Percentiles rank a stretch among this genome's conserved stretches.
Evolutionary conservation across 1,284 basidiomycete species (phyloP).

Genomic region (Boletus sp.): DNA sequence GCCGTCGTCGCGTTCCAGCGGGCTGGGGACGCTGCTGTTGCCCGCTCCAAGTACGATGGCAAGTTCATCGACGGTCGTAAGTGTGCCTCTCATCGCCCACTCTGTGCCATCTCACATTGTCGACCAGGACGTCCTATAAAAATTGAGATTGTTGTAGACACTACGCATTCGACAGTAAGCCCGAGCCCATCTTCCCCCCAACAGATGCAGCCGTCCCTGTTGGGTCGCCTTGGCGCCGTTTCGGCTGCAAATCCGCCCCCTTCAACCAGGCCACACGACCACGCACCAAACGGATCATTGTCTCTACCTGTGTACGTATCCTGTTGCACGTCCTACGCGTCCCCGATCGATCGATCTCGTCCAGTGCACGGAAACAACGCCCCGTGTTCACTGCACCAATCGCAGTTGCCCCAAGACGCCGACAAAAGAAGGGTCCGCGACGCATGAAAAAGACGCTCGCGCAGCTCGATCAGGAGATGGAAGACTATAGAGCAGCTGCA

Average conservation of each 20-base stretch:
- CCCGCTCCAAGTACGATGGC: slow-evolving; percentile 68
- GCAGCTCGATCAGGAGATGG: slow-evolving; percentile 73
- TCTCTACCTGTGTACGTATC: slow-evolving; percentile 20
- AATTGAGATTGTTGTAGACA: slow-evolving; percentile 66
- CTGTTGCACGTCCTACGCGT: not conserved
- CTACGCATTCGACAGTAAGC: slow-evolving; percentile 23
- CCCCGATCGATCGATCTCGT: not conserved
- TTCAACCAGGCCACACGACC: slow-evolving; percentile 15
- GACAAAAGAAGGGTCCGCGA: slow-evolving; percentile 65
- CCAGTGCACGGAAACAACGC: slow-evolving; percentile 30
- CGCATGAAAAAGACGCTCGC: slow-evolving; percentile 58
- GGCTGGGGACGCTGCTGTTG: slow-evolving; percentile 59
- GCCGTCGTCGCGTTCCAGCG: slow-evolving; percentile 69
- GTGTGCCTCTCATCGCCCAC: slow-evolving; percentile 35
- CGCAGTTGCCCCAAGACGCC: slow-evolving; percentile 26
- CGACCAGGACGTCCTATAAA: slow-evolving; percentile 63
- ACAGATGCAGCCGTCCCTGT: slow-evolving; percentile 40
- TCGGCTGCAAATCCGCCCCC: slow-evolving; percentile 14
- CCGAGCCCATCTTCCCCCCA: slow-evolving; percentile 18
- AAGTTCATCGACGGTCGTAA: slow-evolving; percentile 76
- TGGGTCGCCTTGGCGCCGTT: slow-evolving; percentile 39
- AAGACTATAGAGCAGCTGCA: slow-evolving; percentile 70
- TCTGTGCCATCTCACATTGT: not conserved
- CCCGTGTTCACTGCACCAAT: slow-evolving; percentile 21
- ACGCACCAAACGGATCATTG: slow-evolving; percentile 20